These are phyloP conservation scores for Pseudogymnoascus sp. DNA, from an alignment of 2,329 filamentous ascomycete genomes.

Conservation along the genomic window DNA sequence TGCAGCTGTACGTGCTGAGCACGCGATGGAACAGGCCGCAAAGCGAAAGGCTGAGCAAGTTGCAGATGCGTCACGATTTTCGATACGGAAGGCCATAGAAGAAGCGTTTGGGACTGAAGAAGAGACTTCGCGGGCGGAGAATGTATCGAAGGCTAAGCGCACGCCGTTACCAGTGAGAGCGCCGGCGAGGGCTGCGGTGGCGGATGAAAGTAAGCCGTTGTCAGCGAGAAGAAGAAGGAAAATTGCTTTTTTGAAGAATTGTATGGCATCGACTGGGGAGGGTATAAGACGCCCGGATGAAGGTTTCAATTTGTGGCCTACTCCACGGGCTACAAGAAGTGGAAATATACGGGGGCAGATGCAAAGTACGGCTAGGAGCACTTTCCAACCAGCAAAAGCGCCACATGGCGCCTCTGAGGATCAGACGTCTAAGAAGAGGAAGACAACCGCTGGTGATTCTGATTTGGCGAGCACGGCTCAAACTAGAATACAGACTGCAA, in stretches of 20 bases:
- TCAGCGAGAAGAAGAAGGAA: background rate
- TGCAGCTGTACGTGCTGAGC: background rate
- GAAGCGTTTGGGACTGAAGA: background rate
- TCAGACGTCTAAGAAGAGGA: background rate
- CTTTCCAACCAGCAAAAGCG: background rate
- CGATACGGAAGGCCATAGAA: background rate
- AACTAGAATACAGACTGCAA: background rate
- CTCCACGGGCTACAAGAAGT: too few species aligned
- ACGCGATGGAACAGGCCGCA: background rate
- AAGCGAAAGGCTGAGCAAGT: background rate
- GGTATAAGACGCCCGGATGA: background rate
- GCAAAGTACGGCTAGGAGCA: background rate
- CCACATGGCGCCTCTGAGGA: background rate
- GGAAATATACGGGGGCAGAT: background rate
- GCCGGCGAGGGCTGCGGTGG: background rate
- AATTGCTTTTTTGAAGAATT: background rate
- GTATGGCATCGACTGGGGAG: background rate
- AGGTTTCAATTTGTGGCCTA: background rate
- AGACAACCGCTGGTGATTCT: background rate
- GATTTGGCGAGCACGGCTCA: background rate
- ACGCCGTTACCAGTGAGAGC: background rate
- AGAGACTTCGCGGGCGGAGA: background rate
- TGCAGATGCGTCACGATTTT: background rate
- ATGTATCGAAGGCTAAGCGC: background rate
- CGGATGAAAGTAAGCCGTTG: background rate